Conservation (phyloP, 1,284 basidiomycete species). For the Lentinus polychrous region DNA sequence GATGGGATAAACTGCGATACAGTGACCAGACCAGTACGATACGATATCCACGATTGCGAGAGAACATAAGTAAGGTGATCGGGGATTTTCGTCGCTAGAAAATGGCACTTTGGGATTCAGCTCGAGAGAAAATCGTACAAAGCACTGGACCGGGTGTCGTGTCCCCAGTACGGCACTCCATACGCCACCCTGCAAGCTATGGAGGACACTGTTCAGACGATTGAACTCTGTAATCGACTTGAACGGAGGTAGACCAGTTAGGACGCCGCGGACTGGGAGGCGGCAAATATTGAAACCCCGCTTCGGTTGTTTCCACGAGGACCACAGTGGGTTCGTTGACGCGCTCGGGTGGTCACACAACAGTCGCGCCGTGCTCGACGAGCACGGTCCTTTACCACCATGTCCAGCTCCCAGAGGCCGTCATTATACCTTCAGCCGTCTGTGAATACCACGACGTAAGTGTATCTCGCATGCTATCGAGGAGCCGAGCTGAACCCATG, state of each 20-base stretch:
- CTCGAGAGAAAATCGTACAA: too few species aligned
- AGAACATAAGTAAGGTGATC: too few species aligned
- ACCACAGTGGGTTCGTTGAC: constrained; percentile 1
- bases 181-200: too few species aligned
- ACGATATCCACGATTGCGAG: too few species aligned
- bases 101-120: too few species aligned
- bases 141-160: too few species aligned
- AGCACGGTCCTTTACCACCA: constrained; percentile 25
- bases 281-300: not conserved
- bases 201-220: too few species aligned
- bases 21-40: too few species aligned
- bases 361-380: constrained; percentile 12
- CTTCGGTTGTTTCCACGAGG: not conserved
- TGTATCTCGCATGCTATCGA: constrained; percentile 13
- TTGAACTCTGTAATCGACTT: too few species aligned
- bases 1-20: too few species aligned
- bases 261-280: not conserved
- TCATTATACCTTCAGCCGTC: constrained; percentile 65
- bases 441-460: constrained; percentile 72
- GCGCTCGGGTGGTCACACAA: constrained; percentile 5
- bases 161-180: too few species aligned
- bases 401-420: constrained; percentile 54
- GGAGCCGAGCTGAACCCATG: constrained; percentile 22
- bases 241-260: not conserved
- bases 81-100: too few species aligned